These are phyloP conservation scores for Lepidium aucheri DNA, from an alignment of 345 rosid species.

Conservation along the genomic window DNA sequence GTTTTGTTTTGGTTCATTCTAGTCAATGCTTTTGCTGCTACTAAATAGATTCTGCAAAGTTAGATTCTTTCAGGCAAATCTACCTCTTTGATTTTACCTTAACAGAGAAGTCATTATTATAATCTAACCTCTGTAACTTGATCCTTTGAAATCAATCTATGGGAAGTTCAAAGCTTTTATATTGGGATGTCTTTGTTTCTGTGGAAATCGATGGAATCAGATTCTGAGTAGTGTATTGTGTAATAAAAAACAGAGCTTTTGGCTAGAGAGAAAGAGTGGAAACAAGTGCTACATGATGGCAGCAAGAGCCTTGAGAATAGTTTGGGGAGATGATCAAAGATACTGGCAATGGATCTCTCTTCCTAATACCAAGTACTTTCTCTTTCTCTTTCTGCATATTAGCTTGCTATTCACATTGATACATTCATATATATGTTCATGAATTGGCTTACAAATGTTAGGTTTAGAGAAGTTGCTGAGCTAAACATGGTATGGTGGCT, in stretches of 20 bases:
- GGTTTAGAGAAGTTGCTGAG: conserved; percentile 41
- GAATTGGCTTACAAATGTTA: not conserved
- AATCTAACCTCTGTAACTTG: no score
- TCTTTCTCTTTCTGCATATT: not conserved
- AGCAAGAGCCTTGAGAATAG: conserved; percentile 58
- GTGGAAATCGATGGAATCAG: not conserved
- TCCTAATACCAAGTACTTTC: conserved; percentile 45
- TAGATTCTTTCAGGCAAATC: not conserved
- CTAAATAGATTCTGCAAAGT: not conserved
- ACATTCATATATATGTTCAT: not conserved
- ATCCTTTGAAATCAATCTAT: not conserved
- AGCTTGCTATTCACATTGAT: not conserved
- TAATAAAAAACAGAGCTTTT: conserved; percentile 42
- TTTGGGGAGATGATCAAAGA: conserved; percentile 46
- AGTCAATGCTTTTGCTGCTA: no score
- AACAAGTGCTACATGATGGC: conserved; percentile 48
- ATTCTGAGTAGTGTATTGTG: not conserved
- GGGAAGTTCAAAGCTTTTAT: not conserved
- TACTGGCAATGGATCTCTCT: conserved; percentile 56
- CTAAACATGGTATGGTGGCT: conserved; percentile 32
- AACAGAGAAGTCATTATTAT: no score
- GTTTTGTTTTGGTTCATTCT: not conserved
- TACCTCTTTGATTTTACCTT: not conserved
- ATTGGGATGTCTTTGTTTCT: not conserved
- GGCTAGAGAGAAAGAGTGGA: conserved; percentile 49